phyloP scores from a whole-genome alignment of 148 eudicot species.

The Salicornia ramosissima region DNA sequence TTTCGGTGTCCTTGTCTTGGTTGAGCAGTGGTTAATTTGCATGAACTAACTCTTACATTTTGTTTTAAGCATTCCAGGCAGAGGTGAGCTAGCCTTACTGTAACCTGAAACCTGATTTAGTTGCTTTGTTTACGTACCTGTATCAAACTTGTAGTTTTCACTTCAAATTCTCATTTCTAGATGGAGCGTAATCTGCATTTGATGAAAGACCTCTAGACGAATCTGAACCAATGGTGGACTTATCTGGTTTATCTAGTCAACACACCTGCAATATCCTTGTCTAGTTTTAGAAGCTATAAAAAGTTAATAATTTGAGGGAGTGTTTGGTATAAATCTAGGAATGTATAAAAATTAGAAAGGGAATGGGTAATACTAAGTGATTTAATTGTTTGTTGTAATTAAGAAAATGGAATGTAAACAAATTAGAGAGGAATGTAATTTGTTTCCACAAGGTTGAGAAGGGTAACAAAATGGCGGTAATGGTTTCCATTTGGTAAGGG shows the following conservation, averaged over 20 bases:
- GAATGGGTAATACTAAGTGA: too few relatives aligned
- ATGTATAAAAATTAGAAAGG: too few relatives aligned
- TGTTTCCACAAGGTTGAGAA: too few relatives aligned
- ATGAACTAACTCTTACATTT: not conserved
- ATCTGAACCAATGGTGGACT: not conserved
- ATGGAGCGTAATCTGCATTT: not conserved
- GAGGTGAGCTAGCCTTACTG: not conserved
- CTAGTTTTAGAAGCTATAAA: too few relatives aligned
- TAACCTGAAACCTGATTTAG: not conserved
- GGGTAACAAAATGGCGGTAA: too few relatives aligned
- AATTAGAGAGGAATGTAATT: too few relatives aligned
- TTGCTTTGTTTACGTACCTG: not conserved
- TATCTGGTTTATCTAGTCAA: not conserved
- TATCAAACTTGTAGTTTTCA: not conserved
- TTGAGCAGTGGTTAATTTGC: too few relatives aligned
- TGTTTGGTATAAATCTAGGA: too few relatives aligned
- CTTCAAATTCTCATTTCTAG: not conserved
- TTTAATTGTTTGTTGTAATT: too few relatives aligned
- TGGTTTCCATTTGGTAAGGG: too few relatives aligned
- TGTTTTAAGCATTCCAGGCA: not conserved
- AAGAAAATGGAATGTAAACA: too few relatives aligned
- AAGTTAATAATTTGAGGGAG: too few relatives aligned
- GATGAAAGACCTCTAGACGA: not conserved
- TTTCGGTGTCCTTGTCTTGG: not conserved
- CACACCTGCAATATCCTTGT: not conserved